These are phyloP conservation scores for Solanum clarkiae DNA, from an alignment of 257 asterid genomes.

Conservation along the genomic window DNA sequence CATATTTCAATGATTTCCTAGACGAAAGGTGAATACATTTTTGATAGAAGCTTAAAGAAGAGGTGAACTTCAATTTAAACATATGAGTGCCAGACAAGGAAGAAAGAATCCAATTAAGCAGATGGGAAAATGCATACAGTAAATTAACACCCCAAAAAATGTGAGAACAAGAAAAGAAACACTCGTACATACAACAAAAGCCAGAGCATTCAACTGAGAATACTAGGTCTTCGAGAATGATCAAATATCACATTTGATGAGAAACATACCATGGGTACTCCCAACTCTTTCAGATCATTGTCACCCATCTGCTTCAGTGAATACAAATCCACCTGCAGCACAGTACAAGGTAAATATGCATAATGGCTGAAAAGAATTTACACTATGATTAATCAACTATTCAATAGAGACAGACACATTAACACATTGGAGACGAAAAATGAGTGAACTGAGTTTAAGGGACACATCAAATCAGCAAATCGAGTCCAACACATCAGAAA, in stretches of 20 bases:
- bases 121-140: neutral
- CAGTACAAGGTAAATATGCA: neutral
- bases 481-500: neutral
- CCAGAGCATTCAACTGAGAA: neutral
- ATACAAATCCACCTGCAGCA: slow-evolving; percentile 80
- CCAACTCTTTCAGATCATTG: slow-evolving; percentile 79
- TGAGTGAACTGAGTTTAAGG: neutral
- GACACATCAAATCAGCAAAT: neutral
- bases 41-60: neutral
- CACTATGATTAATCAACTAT: neutral
- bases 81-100: neutral
- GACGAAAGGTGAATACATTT: neutral
- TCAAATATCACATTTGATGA: neutral
- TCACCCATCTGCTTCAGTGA: slow-evolving; percentile 86
- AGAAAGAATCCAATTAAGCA: neutral
- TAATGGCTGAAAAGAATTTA: neutral
- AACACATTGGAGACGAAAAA: neutral
- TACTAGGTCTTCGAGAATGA: neutral
- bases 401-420: neutral
- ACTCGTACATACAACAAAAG: neutral
- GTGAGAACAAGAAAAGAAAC: neutral
- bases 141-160: neutral
- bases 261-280: slow-evolving; percentile 81
- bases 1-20: neutral
- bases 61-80: neutral